These are phyloP conservation scores for Erysimum pusillum DNA, from an alignment of 441 rosid genomes.

Conservation along the genomic window DNA sequence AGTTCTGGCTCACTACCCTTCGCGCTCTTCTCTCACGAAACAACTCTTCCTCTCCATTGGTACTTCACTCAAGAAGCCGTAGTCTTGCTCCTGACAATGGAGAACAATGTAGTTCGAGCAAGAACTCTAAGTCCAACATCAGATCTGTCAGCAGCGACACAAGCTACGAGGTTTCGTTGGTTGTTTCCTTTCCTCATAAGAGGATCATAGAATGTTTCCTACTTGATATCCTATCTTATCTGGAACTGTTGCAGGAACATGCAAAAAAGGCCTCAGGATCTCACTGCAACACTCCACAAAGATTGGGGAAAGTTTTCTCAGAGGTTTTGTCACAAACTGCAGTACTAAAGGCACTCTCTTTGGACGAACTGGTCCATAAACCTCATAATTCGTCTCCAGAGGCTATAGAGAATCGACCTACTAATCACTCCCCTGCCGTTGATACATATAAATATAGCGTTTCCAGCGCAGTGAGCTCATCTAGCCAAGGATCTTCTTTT, in stretches of 20 bases:
- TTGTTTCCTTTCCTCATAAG: slow-evolving; percentile 24
- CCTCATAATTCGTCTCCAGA: slow-evolving; percentile 48
- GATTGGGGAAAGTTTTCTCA: slow-evolving; percentile 63
- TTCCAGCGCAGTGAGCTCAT: slow-evolving; percentile 61
- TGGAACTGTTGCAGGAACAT: slow-evolving; percentile 52
- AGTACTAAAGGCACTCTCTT: slow-evolving; percentile 51
- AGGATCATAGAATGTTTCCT: slow-evolving; percentile 30
- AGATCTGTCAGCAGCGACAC: slow-evolving; percentile 60
- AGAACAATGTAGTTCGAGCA: slow-evolving; percentile 49
- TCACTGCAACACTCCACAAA: slow-evolving; percentile 50
- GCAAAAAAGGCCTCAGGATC: slow-evolving; percentile 45
- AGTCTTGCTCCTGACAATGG: slow-evolving; percentile 50
- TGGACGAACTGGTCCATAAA: slow-evolving; percentile 50
- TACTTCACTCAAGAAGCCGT: slow-evolving; percentile 54
- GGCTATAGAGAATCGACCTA: slow-evolving; percentile 40
- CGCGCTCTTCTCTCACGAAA: slow-evolving; percentile 56
- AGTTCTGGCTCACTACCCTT: slow-evolving; percentile 69
- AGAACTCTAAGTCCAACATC: slow-evolving; percentile 44
- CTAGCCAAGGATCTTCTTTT: slow-evolving; percentile 56
- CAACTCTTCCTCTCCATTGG: slow-evolving; percentile 41
- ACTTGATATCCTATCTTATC: slow-evolving; percentile 31
- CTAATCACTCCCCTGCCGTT: slow-evolving; percentile 44
- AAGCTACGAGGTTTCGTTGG: slow-evolving; percentile 51
- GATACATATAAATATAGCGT: slow-evolving; percentile 53
- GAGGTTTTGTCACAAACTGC: slow-evolving; percentile 62